Base-by-base conservation (phyloP, 257 asterid genomes). In the Plectranthus barbatus region DNA sequence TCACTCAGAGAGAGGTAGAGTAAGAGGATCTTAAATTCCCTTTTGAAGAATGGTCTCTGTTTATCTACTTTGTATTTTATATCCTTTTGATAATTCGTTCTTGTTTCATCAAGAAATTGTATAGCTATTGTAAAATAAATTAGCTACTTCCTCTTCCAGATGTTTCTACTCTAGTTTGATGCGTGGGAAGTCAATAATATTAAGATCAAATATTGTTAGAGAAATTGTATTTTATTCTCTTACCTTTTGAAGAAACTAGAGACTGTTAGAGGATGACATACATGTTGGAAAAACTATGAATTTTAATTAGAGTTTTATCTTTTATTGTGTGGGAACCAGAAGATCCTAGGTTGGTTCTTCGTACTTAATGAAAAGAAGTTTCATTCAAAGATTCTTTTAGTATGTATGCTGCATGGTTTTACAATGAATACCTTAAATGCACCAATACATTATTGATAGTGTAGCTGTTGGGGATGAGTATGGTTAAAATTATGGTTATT, bases 1-100 rank as follows among this genome's bases (percentile, higher is more conserved):
- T 90, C 83, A 90, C 97, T 54, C 97, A 90, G 81, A 84, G 97
- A 84, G 97, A 90, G 90, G 97, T 85, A 76, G 42, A 14, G 39
- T 34, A 50, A 11, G 39, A 46, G 11, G 50, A 21, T 66, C n/a
- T 51, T 15, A 20, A 13, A n/a, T 64, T 24, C n/a, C 5, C 33
- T 13, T 47, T 24, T 46, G 26, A 45, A 41, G 33, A 33, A 14
- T 41, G 9, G 18, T 55, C 26, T 19, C n/a, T 39, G 21, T 56
- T 13, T 61, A 15, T 9, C 1, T 64, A 7, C 57, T 60, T 6
- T 18, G 23, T 15, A 31, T 17, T 46, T 29, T 18, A 4, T 39
- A 31, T 17, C n/a, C 59, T 45, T 18, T n/a, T n/a, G n/a, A 40
- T 40, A 40, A 4, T 11, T 7, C 44, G 12, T 56, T 26, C 58